phyloP scores from a whole-genome alignment of 768 basidiomycete genomes.

The Harrya chromipes region DNA sequence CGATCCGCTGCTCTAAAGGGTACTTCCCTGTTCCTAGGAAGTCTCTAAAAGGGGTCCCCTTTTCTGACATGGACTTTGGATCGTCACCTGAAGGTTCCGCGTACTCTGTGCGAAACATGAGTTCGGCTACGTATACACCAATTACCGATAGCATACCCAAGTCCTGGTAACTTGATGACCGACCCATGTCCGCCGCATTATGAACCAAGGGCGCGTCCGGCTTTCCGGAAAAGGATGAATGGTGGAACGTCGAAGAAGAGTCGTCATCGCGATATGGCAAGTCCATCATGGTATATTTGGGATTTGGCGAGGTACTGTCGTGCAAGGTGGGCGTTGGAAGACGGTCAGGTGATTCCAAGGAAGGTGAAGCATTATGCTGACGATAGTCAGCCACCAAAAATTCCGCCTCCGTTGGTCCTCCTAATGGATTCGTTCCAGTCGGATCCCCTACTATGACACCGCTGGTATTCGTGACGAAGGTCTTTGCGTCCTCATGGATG shows the following conservation, averaged over 20 bases:
- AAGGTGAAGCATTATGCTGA: conserved; percentile 19
- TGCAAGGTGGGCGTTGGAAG: conserved; percentile 16
- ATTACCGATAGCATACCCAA: conserved; percentile 39
- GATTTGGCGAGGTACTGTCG: conserved; percentile 3
- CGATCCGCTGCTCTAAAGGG: conserved; percentile 77
- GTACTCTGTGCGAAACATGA: conserved; percentile 48
- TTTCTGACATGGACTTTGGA: conserved; percentile 34
- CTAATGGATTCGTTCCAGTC: neutral
- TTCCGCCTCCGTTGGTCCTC: conserved; percentile 21
- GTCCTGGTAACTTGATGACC: conserved; percentile 45
- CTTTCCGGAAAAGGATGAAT: conserved; percentile 18
- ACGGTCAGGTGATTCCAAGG: conserved; percentile 8
- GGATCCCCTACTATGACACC: conserved; percentile 15
- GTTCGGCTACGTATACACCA: neutral
- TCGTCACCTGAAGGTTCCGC: conserved; percentile 46
- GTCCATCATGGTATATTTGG: conserved; percentile 5
- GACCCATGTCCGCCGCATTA: conserved; percentile 42
- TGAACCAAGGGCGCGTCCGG: conserved; percentile 41
- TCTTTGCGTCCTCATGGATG: conserved; percentile 17
- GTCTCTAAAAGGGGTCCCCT: conserved; percentile 38
- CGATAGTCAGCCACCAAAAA: conserved; percentile 27
- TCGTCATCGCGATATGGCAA: conserved; percentile 26
- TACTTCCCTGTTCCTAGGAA: conserved; percentile 51
- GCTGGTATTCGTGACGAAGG: conserved; percentile 21
- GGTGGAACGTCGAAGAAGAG: conserved; percentile 6